Evolutionary conservation across 2,329 filamentous ascomycete species (phyloP).

Genomic region (Monilinia vaccinii-corymbosi): DNA sequence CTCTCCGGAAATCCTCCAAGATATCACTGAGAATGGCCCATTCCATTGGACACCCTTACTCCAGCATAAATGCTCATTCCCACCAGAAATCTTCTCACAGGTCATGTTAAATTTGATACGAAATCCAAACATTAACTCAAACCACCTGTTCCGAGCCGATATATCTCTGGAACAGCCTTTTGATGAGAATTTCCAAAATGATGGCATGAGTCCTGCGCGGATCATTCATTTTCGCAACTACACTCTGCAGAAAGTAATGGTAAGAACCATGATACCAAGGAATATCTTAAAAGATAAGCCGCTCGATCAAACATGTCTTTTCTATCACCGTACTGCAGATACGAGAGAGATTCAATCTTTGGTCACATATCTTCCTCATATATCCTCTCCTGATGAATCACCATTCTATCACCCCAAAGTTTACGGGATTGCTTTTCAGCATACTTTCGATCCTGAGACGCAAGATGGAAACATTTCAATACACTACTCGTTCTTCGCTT

Average conservation of each 20-base stretch:
- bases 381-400: slow-evolving; percentile 48
- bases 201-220: slow-evolving; percentile 27
- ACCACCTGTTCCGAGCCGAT: slow-evolving; percentile 70
- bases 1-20: slow-evolving; percentile 30
- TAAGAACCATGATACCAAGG: slow-evolving; percentile 71
- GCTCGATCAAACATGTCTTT: slow-evolving; percentile 74
- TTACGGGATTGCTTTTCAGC: slow-evolving; percentile 64
- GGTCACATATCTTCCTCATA: slow-evolving; percentile 73
- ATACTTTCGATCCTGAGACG: slow-evolving; percentile 47
- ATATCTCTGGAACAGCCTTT: slow-evolving; percentile 48
- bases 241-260: slow-evolving; percentile 51
- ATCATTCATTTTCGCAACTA: slow-evolving; percentile 40
- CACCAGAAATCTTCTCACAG: slow-evolving; percentile 50
- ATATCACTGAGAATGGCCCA: slow-evolving; percentile 27
- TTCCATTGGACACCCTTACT: slow-evolving; percentile 53
- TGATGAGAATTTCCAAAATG: slow-evolving; percentile 27
- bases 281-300: slow-evolving; percentile 68
- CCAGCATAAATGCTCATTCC: slow-evolving; percentile 51
- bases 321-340: slow-evolving; percentile 41
- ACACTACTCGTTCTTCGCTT: slow-evolving; percentile 48
- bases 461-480: slow-evolving; percentile 45
- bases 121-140: slow-evolving; percentile 74
- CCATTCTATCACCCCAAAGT: slow-evolving; percentile 87
- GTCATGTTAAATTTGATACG: slow-evolving; percentile 67
- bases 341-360: slow-evolving; percentile 37